Evolutionary conservation across 2,329 filamentous ascomycete genomes (phyloP).

Genomic region (Ilyonectria robusta): DNA sequence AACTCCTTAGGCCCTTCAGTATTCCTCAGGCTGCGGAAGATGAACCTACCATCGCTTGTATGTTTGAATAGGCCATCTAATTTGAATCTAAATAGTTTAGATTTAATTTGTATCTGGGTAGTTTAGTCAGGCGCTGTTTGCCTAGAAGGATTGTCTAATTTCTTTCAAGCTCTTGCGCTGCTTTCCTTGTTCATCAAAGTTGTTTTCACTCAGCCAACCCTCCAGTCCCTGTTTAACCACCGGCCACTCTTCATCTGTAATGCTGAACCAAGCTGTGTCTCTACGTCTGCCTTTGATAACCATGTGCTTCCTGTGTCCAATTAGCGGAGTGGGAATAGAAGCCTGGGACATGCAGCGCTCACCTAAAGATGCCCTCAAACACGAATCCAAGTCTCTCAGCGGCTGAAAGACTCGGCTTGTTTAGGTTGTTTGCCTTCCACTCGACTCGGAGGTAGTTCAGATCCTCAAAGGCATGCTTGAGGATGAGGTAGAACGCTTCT

Average conservation of each 20-base stretch:
- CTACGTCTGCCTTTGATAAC: constrained; percentile 69
- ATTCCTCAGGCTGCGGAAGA: no score
- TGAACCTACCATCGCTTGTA: no score
- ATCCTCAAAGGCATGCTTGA: constrained; percentile 65
- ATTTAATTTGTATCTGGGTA: neutral
- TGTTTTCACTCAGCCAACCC: constrained; percentile 66
- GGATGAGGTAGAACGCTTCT: constrained; percentile 70
- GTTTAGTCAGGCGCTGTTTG: neutral
- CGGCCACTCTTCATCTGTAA: constrained; percentile 72
- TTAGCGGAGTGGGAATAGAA: neutral
- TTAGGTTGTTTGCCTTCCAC: constrained; percentile 75
- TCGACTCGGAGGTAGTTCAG: constrained; percentile 71
- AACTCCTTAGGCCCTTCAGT: no score
- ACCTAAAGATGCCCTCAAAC: constrained; percentile 72
- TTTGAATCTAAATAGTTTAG: neutral
- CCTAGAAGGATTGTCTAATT: constrained; percentile 21
- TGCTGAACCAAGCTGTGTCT: constrained; percentile 73
- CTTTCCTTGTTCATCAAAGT: constrained; percentile 68
- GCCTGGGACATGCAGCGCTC: neutral
- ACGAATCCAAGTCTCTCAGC: constrained; percentile 71
- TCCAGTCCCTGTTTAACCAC: constrained; percentile 61
- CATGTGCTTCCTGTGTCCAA: constrained; percentile 65
- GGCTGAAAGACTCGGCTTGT: constrained; percentile 66
- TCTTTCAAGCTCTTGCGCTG: constrained; percentile 64
- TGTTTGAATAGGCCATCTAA: neutral